Conservation (phyloP, 805 yeast genomes). For the Candida odintsovae region DNA sequence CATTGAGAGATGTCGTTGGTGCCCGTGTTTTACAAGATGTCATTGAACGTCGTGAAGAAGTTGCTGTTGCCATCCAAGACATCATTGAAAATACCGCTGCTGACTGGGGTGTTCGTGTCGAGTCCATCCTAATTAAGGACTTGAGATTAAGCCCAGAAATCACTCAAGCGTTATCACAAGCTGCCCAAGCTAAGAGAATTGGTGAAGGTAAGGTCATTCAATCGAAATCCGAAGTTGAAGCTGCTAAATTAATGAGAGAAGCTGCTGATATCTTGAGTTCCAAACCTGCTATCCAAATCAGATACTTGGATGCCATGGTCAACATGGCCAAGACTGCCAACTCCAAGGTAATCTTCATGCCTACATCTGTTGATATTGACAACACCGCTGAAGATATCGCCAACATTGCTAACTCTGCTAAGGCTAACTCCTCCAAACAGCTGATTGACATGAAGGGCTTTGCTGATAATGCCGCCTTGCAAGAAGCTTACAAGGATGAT, state of each 20-base stretch:
- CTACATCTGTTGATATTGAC: conserved; percentile 39
- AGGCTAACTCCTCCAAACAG: not conserved
- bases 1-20: conserved; percentile 68
- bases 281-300: conserved; percentile 72
- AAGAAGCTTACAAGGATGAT: conserved; percentile 2
- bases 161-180: conserved; percentile 58
- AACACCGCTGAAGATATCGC: not conserved
- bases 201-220: conserved; percentile 74
- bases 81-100: conserved; percentile 57
- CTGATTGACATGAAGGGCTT: not conserved
- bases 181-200: conserved; percentile 69
- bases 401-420: not conserved
- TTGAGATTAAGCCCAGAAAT: conserved; percentile 48
- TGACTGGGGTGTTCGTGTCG: conserved; percentile 68
- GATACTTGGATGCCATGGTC: conserved; percentile 77
- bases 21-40: conserved; percentile 62
- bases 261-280: conserved; percentile 73
- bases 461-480: not conserved
- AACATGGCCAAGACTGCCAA: conserved; percentile 57
- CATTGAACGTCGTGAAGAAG: conserved; percentile 66
- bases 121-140: conserved; percentile 64
- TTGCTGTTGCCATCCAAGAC: conserved; percentile 57
- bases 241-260: conserved; percentile 70
- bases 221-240: conserved; percentile 71
- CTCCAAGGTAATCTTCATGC: conserved; percentile 73